Evolutionary conservation across 202 grass and related monocot species (phyloP).

Genomic region (Panicum hallii): DNA sequence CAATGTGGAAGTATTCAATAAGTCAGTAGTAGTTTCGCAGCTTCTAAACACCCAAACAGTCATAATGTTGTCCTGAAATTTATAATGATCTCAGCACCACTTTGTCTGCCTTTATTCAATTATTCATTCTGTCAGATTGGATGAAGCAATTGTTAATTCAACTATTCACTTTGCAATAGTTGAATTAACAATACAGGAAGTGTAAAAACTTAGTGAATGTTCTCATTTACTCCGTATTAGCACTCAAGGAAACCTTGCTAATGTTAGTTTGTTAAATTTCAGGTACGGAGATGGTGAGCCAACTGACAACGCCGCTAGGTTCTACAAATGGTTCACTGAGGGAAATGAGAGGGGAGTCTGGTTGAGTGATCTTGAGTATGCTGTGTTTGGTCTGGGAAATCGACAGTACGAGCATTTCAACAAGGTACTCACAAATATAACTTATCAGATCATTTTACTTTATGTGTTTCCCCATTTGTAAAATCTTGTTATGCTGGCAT

Average conservation of each 20-base stretch:
- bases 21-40: background rate
- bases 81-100: background rate
- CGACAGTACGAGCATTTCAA: constrained; percentile 98
- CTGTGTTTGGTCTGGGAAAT: constrained; percentile 92
- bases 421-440: constrained; percentile 56
- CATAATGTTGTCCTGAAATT: background rate
- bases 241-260: constrained; percentile 22
- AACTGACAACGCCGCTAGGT: constrained; percentile 92
- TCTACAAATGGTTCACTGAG: constrained; percentile 98
- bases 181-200: background rate
- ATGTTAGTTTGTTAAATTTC: constrained; percentile 42
- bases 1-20: background rate
- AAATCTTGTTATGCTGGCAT: constrained; percentile 4
- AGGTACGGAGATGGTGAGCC: constrained; percentile 99
- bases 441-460: constrained; percentile 1
- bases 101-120: background rate
- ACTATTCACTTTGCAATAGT: background rate
- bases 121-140: background rate
- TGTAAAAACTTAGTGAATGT: constrained; percentile 1
- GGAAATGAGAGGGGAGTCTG: constrained; percentile 74
- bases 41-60: background rate
- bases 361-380: constrained; percentile 74
- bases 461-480: background rate
- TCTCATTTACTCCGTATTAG: constrained; percentile 35
- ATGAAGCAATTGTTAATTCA: background rate